Evolutionary conservation across 1,284 basidiomycete genomes (phyloP), one percentile per base, ranked within the genome.

Genomic region (Coriolopsis trogii): DNA sequence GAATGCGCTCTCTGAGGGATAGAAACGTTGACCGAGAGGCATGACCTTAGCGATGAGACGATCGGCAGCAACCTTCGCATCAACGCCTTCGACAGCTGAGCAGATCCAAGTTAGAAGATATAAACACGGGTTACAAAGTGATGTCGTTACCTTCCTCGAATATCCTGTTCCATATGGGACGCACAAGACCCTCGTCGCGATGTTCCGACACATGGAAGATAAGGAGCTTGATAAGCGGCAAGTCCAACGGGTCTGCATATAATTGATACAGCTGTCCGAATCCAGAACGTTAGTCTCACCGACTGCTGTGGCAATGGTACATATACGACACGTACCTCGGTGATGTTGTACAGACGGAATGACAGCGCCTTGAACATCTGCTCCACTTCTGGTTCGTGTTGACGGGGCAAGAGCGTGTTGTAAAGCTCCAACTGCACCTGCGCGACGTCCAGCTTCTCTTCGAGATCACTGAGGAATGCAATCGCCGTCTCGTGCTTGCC

Each of bases 401-500:
- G 75, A 61, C 82, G 81, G 13, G 81, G 80, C 15, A 83, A 68
- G 34, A 92, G 78, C 1, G 76, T 73, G 55, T 85, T 80, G 67
- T 87, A 89, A 39, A 95, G 81, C 70, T 98, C 95, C 33, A 96
- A 77, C 67, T 99, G 97, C 8, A 99, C 94, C 72, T 96, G 91
- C 3, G 95, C 93, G 12, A 99, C 97, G 51, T 99, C 97, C 8
- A 99, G 81, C 67, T 95, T 94, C 71, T 99, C 97, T 72, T 98
- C 95, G 15, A 98, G 76, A 58, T 94, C 90, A 0, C 89, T 92
- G 23, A 96, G 80, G 76, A 98, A 97, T 41, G 91, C 88, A 49
- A 98, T 93, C 9, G 89, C 89, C 18, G 85, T 87, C 68, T 93
- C 94, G 61, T 91, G 87, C 59, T 81, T 77, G 24, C 89, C 88